Evolutionary conservation across 495 filamentous ascomycete genomes (phyloP).

Genomic region (Pyrenopolyporus hunteri): DNA sequence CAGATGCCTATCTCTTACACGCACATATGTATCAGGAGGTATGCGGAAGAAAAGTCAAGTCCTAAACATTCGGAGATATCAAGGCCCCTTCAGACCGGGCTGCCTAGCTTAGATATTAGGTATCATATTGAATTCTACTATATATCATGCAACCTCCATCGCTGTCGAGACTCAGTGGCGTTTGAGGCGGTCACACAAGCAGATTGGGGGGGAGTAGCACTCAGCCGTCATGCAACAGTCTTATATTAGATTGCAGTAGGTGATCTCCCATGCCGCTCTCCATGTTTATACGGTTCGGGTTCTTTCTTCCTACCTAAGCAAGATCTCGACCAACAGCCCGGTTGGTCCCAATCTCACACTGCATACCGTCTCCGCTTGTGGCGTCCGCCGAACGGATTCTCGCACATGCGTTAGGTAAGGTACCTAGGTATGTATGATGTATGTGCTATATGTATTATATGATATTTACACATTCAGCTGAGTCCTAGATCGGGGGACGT

Average conservation of each 20-base stretch:
- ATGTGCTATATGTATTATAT: too few species aligned
- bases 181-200: conserved; percentile 24
- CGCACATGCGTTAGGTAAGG: too few species aligned
- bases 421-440: too few species aligned
- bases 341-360: conserved; percentile 16
- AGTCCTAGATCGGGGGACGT: too few species aligned
- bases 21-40: too few species aligned
- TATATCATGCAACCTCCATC: background rate
- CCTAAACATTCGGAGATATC: too few species aligned
- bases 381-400: conserved; percentile 1
- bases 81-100: too few species aligned
- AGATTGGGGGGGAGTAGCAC: background rate
- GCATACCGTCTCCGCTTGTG: conserved; percentile 11
- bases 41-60: too few species aligned
- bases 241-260: background rate
- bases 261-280: background rate
- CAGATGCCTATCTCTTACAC: too few species aligned
- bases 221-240: conserved; percentile 10
- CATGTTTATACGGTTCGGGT: background rate
- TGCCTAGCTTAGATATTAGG: too few species aligned
- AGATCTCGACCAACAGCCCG: background rate
- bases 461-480: too few species aligned
- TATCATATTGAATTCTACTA: background rate
- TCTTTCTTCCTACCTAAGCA: background rate
- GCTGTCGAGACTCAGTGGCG: background rate